Evolutionary conservation across 805 yeast species (phyloP).

Genomic region (Torulaspora microellipsoides): DNA sequence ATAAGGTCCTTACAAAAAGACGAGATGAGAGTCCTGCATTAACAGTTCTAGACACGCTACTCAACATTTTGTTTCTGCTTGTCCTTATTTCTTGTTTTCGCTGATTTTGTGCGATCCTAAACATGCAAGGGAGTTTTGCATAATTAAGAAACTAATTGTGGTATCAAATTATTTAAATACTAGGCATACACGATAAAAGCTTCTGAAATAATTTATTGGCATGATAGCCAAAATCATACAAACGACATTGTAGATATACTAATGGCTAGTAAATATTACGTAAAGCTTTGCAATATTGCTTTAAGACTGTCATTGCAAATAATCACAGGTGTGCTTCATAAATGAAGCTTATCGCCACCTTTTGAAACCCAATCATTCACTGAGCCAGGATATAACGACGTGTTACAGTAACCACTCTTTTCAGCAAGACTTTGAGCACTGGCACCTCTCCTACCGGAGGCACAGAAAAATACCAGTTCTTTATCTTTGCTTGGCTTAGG

Average conservation of each 20-base stretch:
- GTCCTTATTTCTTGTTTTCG: too few relatives aligned
- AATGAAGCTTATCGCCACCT: slow-evolving; percentile 25
- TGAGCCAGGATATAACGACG: slow-evolving; percentile 78
- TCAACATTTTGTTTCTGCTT: not conserved
- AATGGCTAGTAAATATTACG: too few relatives aligned
- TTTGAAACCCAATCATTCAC: slow-evolving; percentile 68
- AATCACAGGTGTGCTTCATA: slow-evolving; percentile 3
- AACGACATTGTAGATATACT: too few relatives aligned
- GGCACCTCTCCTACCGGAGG: slow-evolving; percentile 79
- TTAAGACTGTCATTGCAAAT: not conserved
- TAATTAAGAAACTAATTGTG: too few relatives aligned
- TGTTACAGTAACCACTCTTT: slow-evolving; percentile 68
- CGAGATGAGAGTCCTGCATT: slow-evolving; percentile 2
- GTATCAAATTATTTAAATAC: too few relatives aligned
- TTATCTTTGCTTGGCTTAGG: slow-evolving; percentile 61
- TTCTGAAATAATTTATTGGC: too few relatives aligned
- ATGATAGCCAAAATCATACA: too few relatives aligned
- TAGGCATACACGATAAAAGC: too few relatives aligned
- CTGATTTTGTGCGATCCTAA: too few relatives aligned
- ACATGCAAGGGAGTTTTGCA: too few relatives aligned
- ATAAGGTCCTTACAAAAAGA: slow-evolving; percentile 13
- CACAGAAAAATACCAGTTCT: slow-evolving; percentile 76
- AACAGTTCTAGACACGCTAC: slow-evolving; percentile 1
- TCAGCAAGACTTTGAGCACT: slow-evolving; percentile 82
- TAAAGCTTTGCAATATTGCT: not conserved